Evolutionary conservation across 257 asterid species (phyloP), one percentile per base, ranked within the genome.

Genomic region (Plectranthus barbatus): DNA sequence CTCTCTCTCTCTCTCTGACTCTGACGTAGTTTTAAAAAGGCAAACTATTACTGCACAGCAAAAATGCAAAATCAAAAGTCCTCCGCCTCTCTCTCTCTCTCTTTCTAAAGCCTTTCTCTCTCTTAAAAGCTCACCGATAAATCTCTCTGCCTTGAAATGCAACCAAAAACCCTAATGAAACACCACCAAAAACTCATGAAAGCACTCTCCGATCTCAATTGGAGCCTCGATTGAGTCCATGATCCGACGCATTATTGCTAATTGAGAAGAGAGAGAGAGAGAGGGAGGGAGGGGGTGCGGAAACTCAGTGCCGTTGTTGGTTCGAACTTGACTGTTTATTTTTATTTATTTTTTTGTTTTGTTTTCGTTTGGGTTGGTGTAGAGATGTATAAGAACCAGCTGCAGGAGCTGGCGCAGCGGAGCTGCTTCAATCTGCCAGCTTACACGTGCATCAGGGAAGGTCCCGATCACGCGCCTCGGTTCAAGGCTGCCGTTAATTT

Each of bases 381-480:
- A 18, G 69, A 83, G 78, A 85, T 82, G 90, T 84, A 82, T 71
- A 89, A 89, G 84, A 89, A 86, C 79, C 95, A 84, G 90, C 83
- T 86, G 56, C 96, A 88, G 79, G 93, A 84, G 87, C 83, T 86
- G 81, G 95, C 96, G 74, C 96, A 86, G 74, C 81, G 87, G 87
- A 84, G 95, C 90, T 89, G 94, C 87, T 81, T 89, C 81, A 86
- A 86, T 72, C 78, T 83, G 73, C 97, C 95, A 62, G 80, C 97
- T 37, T 89, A 89, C 74, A 60, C 84, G 15, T 81, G 80, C 71
- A 72, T 86, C 74, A n/a, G 91, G 48, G 97, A 90, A 77, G 94
- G 97, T 73, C 95, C 97, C 53, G 94, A 90, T 78, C 95, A 86
- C 84, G 95, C 94, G 80, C 97, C 95, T 81, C 81, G 91, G 60